Evolutionary conservation across 2,329 filamentous ascomycete species (phyloP).

Genomic region (Decorospora gaudefroyi): DNA sequence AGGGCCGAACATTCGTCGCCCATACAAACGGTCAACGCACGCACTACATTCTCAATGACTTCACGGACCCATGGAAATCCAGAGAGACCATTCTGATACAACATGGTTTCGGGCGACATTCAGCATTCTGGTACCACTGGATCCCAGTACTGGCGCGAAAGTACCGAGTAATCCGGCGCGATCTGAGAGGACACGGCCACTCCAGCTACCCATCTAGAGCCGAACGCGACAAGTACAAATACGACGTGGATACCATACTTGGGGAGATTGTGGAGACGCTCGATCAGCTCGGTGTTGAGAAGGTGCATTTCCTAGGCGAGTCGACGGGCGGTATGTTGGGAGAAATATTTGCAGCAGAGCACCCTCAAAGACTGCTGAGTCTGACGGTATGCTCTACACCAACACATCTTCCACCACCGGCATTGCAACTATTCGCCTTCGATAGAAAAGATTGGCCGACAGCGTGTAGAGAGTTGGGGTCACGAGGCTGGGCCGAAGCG

Average conservation of each 20-base stretch:
- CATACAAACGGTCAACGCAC: slow-evolving; percentile 41
- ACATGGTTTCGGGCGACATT: slow-evolving; percentile 45
- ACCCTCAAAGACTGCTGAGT: slow-evolving; percentile 37
- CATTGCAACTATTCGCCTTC: slow-evolving; percentile 42
- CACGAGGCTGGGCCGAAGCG: slow-evolving; percentile 41
- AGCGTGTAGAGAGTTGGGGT: slow-evolving; percentile 38
- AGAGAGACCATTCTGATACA: slow-evolving; percentile 45
- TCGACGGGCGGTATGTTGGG: slow-evolving; percentile 44
- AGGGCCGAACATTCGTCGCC: slow-evolving; percentile 33
- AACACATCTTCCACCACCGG: slow-evolving; percentile 32
- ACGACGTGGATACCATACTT: slow-evolving; percentile 35
- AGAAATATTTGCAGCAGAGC: slow-evolving; percentile 40
- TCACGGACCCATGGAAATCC: slow-evolving; percentile 41
- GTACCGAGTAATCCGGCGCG: slow-evolving; percentile 43
- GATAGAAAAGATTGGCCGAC: slow-evolving; percentile 33
- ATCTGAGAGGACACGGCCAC: slow-evolving; percentile 43
- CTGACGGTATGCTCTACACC: slow-evolving; percentile 43
- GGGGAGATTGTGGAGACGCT: slow-evolving; percentile 44
- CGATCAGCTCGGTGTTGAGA: slow-evolving; percentile 38
- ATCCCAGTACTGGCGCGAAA: slow-evolving; percentile 37
- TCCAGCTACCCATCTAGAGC: slow-evolving; percentile 30
- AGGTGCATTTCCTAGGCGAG: slow-evolving; percentile 46
- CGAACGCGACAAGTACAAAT: slow-evolving; percentile 16
- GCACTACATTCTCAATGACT: slow-evolving; percentile 37
- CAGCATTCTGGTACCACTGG: slow-evolving; percentile 47